These are phyloP conservation scores for Ustilago tritici DNA, from an alignment of 1,284 basidiomycete genomes.

Conservation along the genomic window DNA sequence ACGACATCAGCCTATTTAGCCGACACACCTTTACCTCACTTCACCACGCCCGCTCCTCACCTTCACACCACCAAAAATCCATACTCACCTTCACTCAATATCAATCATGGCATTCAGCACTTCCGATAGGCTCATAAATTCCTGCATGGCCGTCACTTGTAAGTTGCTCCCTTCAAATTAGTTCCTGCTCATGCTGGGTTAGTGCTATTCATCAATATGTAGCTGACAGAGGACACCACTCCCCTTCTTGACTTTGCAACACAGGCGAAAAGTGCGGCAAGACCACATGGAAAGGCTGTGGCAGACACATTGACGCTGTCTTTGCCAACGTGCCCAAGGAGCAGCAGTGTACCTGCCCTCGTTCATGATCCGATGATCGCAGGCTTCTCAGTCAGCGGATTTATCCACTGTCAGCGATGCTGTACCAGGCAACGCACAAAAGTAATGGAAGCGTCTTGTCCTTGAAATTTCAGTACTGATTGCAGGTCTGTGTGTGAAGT, in stretches of 20 bases:
- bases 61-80: background rate
- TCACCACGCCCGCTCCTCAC: background rate
- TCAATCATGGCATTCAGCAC: slow-evolving; percentile 25
- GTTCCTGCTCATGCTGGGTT: background rate
- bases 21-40: background rate
- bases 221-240: slow-evolving; percentile 1
- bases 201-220: background rate
- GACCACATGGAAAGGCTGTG: slow-evolving; percentile 57
- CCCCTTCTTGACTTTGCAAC: background rate
- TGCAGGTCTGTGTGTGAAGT: background rate
- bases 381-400: too few relatives aligned
- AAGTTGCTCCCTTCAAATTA: slow-evolving; percentile 6
- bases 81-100: slow-evolving; percentile 4
- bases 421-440: background rate
- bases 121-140: slow-evolving; percentile 32
- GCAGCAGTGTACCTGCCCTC: slow-evolving; percentile 52
- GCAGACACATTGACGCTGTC: slow-evolving; percentile 51
- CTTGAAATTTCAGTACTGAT: background rate
- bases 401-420: background rate
- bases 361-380: slow-evolving; percentile 10
- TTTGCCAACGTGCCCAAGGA: slow-evolving; percentile 42
- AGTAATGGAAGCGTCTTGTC: background rate
- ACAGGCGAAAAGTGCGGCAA: slow-evolving; percentile 59
- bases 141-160: slow-evolving; percentile 54
- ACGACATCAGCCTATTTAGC: slow-evolving; percentile 4